These are phyloP conservation scores for Sistotremastrum niveocremeum DNA, from an alignment of 768 basidiomycete species.

Conservation along the genomic window DNA sequence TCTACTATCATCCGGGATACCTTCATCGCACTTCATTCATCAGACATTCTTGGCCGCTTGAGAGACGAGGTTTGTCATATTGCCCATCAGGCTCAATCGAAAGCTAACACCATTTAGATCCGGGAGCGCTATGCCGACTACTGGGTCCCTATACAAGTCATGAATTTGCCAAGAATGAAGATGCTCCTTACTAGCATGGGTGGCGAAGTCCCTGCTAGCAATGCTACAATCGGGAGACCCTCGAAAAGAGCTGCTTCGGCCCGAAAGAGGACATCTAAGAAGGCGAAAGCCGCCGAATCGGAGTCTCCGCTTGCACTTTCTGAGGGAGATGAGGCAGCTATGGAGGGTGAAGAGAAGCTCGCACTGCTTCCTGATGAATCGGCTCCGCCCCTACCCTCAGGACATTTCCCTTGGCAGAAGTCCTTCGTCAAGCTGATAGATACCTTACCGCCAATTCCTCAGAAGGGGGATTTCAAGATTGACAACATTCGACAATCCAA, in stretches of 20 bases:
- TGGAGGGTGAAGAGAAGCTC: constrained; percentile 3
- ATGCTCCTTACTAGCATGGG: constrained; percentile 29
- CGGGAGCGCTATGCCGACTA: constrained; percentile 62
- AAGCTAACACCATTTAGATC: constrained; percentile 33
- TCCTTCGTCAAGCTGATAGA: constrained; percentile 59
- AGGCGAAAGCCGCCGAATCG: neutral
- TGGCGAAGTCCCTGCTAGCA: constrained; percentile 15
- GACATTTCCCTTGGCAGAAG: constrained; percentile 4
- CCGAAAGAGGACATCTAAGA: constrained; percentile 8
- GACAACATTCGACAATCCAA: constrained; percentile 62
- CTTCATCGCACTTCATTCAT: constrained; percentile 85
- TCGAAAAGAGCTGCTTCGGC: constrained; percentile 23
- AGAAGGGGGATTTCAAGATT: constrained; percentile 80
- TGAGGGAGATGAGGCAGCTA: constrained; percentile 11
- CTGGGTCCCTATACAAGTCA: constrained; percentile 41
- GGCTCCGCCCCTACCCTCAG: no score
- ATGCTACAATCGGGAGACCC: constrained; percentile 10
- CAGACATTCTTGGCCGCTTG: constrained; percentile 66
- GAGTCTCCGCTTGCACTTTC: neutral
- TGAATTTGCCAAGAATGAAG: constrained; percentile 24
- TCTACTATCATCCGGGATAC: constrained; percentile 80
- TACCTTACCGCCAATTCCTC: constrained; percentile 67
- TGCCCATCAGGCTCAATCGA: neutral
- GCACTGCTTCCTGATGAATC: no score
- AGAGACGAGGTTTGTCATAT: constrained; percentile 48